Conservation (phyloP, 345 rosid species). For the Dipteronia dyeriana region DNA sequence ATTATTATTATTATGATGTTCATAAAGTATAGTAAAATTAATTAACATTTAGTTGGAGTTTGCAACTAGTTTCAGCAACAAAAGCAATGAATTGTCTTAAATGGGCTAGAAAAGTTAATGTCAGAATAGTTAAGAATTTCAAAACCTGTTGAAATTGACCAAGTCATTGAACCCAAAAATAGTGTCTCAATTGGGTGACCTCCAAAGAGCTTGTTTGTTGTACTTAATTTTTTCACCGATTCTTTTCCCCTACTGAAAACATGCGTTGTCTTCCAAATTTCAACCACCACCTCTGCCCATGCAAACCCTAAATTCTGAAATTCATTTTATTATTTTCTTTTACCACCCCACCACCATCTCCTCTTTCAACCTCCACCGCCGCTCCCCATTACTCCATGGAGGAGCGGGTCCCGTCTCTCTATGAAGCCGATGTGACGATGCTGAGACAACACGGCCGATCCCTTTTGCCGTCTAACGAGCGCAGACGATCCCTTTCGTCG, state of each 20-base stretch:
- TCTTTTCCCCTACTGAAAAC: conserved; percentile 3
- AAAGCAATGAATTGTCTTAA: too few species aligned
- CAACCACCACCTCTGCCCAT: conserved; percentile 36
- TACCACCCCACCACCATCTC: conserved; percentile 31
- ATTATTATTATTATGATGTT: too few species aligned
- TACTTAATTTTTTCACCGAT: conserved; percentile 11
- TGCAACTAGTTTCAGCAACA: too few species aligned
- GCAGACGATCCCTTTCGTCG: neutral
- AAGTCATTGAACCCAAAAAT: conserved; percentile 14
- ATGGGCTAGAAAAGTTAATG: neutral
- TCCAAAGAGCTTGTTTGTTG: neutral
- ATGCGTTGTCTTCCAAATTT: conserved; percentile 16
- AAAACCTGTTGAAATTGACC: conserved; percentile 6
- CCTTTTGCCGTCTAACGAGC: conserved; percentile 10
- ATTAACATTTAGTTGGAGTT: too few species aligned
- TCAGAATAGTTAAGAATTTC: neutral
- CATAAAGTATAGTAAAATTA: too few species aligned
- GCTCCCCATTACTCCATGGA: conserved; percentile 54
- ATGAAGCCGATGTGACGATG: conserved; percentile 3
- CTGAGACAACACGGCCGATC: neutral
- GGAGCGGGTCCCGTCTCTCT: conserved; percentile 50
- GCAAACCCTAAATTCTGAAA: conserved; percentile 42
- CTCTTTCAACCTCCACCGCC: conserved; percentile 22
- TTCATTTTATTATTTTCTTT: conserved; percentile 5
- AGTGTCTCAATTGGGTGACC: neutral